Conservation (phyloP, 2,329 filamentous ascomycete genomes). For the Chrysoporthe cubensis region DNA sequence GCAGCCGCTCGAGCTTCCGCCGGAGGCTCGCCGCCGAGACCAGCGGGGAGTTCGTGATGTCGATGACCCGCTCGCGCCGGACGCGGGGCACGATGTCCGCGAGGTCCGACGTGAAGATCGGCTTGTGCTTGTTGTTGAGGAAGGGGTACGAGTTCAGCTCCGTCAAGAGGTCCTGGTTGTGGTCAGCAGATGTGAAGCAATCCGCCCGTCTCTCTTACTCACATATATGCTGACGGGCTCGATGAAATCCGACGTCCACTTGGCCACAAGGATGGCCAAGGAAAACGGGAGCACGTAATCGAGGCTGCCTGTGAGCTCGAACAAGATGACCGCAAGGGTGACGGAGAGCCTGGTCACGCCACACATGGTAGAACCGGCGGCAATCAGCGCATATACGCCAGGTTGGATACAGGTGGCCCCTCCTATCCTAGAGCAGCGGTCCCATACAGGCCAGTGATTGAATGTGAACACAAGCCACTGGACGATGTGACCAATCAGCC, state of each 20-base stretch:
- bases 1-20: slow-evolving; percentile 77
- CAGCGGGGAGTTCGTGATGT: slow-evolving; percentile 81
- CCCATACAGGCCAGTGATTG: slow-evolving; percentile 74
- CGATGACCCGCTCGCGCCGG: slow-evolving; percentile 78
- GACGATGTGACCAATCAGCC: slow-evolving; percentile 82
- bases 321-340: slow-evolving; percentile 91
- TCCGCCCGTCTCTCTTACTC: slow-evolving; percentile 38
- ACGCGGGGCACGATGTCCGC: slow-evolving; percentile 82
- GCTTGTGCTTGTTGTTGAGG: slow-evolving; percentile 94
- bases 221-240: slow-evolving; percentile 94
- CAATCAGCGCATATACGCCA: slow-evolving; percentile 94
- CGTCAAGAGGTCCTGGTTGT: slow-evolving; percentile 78
- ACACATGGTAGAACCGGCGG: slow-evolving; percentile 96
- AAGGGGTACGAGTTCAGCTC: slow-evolving; percentile 98
- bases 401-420: slow-evolving; percentile 89
- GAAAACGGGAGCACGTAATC: slow-evolving; percentile 97
- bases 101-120: slow-evolving; percentile 85
- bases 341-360: slow-evolving; percentile 93
- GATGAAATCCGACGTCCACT: slow-evolving; percentile 96
- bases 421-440: slow-evolving; percentile 69
- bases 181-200: slow-evolving; percentile 4
- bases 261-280: slow-evolving; percentile 87
- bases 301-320: slow-evolving; percentile 91
- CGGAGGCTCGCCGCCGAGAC: slow-evolving; percentile 78
- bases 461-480: slow-evolving; percentile 80